These are phyloP conservation scores for Ophiosphaerella korrae DNA, from an alignment of 2,329 filamentous ascomycete species.

Conservation along the genomic window DNA sequence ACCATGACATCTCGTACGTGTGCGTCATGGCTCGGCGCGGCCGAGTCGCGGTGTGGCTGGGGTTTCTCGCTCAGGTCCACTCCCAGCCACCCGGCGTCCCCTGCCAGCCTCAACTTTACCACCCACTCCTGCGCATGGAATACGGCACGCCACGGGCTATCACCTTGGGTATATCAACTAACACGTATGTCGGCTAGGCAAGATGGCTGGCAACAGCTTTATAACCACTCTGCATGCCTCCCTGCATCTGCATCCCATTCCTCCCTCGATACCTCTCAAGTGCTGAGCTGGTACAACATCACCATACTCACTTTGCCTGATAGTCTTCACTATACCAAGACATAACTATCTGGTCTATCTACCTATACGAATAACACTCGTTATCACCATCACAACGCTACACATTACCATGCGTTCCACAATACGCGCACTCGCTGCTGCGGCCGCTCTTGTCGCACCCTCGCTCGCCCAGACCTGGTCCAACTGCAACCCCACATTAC, in stretches of 20 bases:
- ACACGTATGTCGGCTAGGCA: conserved; percentile 33
- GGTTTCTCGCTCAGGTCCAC: conserved; percentile 8
- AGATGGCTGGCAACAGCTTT: conserved; percentile 43
- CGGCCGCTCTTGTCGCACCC: conserved; percentile 47
- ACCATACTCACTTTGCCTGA: neutral
- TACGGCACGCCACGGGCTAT: conserved; percentile 26
- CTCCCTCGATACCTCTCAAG: conserved; percentile 27
- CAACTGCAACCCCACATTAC: conserved; percentile 60
- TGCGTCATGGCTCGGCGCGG: no score
- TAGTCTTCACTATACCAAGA: conserved; percentile 8
- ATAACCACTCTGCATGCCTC: conserved; percentile 29
- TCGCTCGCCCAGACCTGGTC: conserved; percentile 59
- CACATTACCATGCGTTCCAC: conserved; percentile 40
- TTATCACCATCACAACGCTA: conserved; percentile 6
- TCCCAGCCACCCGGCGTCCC: conserved; percentile 31
- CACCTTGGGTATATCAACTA: conserved; percentile 22
- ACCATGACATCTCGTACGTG: no score
- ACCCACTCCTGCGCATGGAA: conserved; percentile 34
- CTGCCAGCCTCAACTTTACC: conserved; percentile 41
- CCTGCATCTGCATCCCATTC: conserved; percentile 28
- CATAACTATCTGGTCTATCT: conserved; percentile 9
- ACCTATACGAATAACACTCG: conserved; percentile 7
- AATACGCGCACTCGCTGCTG: conserved; percentile 42
- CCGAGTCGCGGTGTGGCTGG: conserved; percentile 30
- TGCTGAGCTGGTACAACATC: conserved; percentile 23